Evolutionary conservation across 2,329 filamentous ascomycete species (phyloP), one percentile per base, ranked within the genome.

Genomic region (Didymella exigua): DNA sequence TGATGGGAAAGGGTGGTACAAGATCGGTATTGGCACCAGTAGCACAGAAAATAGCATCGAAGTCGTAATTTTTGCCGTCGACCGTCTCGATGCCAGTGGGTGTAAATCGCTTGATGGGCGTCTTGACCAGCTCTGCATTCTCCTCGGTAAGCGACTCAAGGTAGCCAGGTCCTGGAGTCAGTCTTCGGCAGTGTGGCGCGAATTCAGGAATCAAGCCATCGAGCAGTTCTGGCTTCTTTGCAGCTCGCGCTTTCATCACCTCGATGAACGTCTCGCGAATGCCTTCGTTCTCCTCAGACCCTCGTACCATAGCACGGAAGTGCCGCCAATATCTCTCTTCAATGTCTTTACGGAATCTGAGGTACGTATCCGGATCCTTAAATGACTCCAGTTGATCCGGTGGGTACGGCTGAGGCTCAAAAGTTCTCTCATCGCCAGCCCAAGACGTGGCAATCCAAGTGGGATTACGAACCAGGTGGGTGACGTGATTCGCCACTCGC

Each of bases 251-350:
- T 61, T 76, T 76, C 63, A 75, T 74, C 18, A 72, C 60, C 2
- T 72, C 63, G 11, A 65, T 66, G 43, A 75, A 74, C 0, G 60
- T 47, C 18, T 75, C 63, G 14, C 63, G 57, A n/a, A 72, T 68
- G 16, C 62, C 66, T 13, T 66, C 56, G 27, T 75, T 76, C 24
- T 73, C 70, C 8, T 68, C 38, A 2, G 73, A 74, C n/a, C 68
- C 70, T 43, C 74, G 74, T 1, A 79, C 59, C 56, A 76, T 74
- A 10, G 70, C 68, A 3, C 69, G 64, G 45, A 77, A 79, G 0
- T 69, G 77, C 7, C 83, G 76, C 79, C 86, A 91, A 70, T 87
- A 90, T 42, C 82, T 83, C 18, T 81, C 75, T 54, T 79, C 77
- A 5, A 78, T 61, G 4, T 74, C 68, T 58, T 77, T 78, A 1